Percentiles rank a stretch among this genome's conserved stretches.
Evolutionary conservation across 2,329 filamentous ascomycete species (phyloP).

Genomic region (Aspergillus quadricinctus): DNA sequence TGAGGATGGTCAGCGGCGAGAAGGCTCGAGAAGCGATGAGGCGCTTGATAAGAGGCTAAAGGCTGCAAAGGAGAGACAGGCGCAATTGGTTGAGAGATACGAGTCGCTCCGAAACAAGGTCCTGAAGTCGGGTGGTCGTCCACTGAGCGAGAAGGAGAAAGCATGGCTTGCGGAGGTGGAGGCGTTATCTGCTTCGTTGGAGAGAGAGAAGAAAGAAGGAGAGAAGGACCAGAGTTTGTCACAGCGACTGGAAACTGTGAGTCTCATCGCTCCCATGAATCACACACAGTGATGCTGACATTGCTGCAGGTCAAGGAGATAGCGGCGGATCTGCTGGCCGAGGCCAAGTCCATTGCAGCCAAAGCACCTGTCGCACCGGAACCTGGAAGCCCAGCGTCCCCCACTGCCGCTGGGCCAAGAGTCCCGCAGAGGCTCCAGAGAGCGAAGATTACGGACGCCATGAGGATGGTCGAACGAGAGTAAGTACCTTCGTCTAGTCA

Average conservation of each 20-base stretch:
- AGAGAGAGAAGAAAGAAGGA: constrained; percentile 16
- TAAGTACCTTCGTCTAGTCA: constrained; percentile 20
- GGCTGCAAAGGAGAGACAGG: constrained; percentile 38
- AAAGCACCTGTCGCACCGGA: constrained; percentile 23
- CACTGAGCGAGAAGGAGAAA: constrained; percentile 44
- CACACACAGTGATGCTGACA: constrained; percentile 9
- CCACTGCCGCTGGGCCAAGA: constrained; percentile 25
- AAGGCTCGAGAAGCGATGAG: constrained; percentile 28
- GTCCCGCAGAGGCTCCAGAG: constrained; percentile 43
- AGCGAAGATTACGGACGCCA: constrained; percentile 45
- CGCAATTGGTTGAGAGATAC: constrained; percentile 39
- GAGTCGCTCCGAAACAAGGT: constrained; percentile 43
- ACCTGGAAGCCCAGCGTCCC: constrained; percentile 26
- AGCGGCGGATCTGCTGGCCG: constrained; percentile 32
- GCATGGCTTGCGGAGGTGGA: constrained; percentile 44
- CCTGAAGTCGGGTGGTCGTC: constrained; percentile 38
- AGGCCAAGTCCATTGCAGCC: constrained; percentile 32
- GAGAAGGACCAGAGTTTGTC: constrained; percentile 25
- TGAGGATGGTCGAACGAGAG: constrained; percentile 49
- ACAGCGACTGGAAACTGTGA: constrained; percentile 39
- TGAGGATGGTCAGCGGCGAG: constrained; percentile 31
- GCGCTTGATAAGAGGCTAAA: constrained; percentile 39
- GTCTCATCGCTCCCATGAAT: constrained; percentile 4
- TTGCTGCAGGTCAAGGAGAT: constrained; percentile 37
- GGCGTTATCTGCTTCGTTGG: constrained; percentile 34